Percentiles rank a stretch among this genome's conserved stretches.
phyloP scores from a whole-genome alignment of 495 filamentous ascomycete species.

The Aspergillus cristatus region DNA sequence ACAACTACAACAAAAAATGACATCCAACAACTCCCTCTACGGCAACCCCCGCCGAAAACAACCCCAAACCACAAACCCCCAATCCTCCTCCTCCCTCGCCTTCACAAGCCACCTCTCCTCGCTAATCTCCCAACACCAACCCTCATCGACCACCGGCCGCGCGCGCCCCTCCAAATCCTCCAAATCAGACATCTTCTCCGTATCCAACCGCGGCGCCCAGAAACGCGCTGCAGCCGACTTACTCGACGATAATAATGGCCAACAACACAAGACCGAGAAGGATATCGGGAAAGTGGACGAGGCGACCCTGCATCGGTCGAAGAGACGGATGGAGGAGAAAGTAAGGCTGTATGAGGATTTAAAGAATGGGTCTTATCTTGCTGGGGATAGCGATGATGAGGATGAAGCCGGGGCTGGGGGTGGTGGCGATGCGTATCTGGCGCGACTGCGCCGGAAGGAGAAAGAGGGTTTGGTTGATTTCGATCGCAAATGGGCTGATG shows the following conservation, averaged over 20 bases:
- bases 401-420: constrained; percentile 36
- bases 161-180: constrained; percentile 50
- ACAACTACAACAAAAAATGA: constrained; percentile 2
- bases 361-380: constrained; percentile 58
- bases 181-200: constrained; percentile 63
- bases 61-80: constrained; percentile 32
- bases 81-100: constrained; percentile 64
- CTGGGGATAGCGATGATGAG: constrained; percentile 28
- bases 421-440: constrained; percentile 17
- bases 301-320: constrained; percentile 48
- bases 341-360: constrained; percentile 73
- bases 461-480: constrained; percentile 72
- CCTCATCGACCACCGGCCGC: constrained; percentile 38
- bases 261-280: constrained; percentile 27
- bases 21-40: constrained; percentile 50
- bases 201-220: constrained; percentile 59
- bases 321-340: constrained; percentile 79
- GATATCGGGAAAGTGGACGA: constrained; percentile 36
- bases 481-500: constrained; percentile 85
- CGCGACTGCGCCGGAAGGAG: constrained; percentile 28
- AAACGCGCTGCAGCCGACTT: constrained; percentile 51
- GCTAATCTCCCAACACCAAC: constrained; percentile 47
- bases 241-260: constrained; percentile 29
- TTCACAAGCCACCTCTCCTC: constrained; percentile 73
- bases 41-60: constrained; percentile 56